phyloP scores from a whole-genome alignment of 1,139 yeast genomes.

The Debaryomyces coudertii region DNA sequence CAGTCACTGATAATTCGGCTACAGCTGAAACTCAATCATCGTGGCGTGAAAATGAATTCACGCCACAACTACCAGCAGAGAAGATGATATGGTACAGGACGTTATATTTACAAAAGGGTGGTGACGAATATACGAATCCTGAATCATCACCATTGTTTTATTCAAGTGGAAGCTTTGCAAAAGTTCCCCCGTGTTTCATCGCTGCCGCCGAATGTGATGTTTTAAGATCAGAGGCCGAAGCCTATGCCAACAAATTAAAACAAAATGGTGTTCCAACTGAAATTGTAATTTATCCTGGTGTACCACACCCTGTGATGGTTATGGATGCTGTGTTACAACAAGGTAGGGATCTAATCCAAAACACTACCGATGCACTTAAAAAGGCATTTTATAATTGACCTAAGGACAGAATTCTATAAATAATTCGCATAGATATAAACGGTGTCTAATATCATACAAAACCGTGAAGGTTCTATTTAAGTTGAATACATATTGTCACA shows the following conservation, averaged over 20 bases:
- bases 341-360: slow-evolving; percentile 40
- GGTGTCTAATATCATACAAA: not conserved
- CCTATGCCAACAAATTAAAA: slow-evolving; percentile 42
- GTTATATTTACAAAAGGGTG: slow-evolving; percentile 44
- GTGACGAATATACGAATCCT: slow-evolving; percentile 36
- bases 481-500: slow-evolving; percentile 53
- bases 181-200: slow-evolving; percentile 45
- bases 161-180: slow-evolving; percentile 40
- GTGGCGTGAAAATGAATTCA: slow-evolving; percentile 44
- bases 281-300: slow-evolving; percentile 42
- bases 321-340: slow-evolving; percentile 48
- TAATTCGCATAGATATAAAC: not conserved
- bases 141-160: slow-evolving; percentile 51
- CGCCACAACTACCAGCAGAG: slow-evolving; percentile 51
- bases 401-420: not conserved
- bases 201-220: slow-evolving; percentile 52
- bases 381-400: slow-evolving; percentile 19
- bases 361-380: slow-evolving; percentile 32
- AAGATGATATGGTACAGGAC: slow-evolving; percentile 54
- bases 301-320: slow-evolving; percentile 54
- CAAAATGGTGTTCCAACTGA: slow-evolving; percentile 40
- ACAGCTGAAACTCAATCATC: slow-evolving; percentile 39
- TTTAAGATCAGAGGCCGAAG: slow-evolving; percentile 48
- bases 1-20: slow-evolving; percentile 54
- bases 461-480: not conserved